Evolutionary conservation across 192 early-diverging fungal species (phyloP).

Genomic region (Pilaira anomala): DNA sequence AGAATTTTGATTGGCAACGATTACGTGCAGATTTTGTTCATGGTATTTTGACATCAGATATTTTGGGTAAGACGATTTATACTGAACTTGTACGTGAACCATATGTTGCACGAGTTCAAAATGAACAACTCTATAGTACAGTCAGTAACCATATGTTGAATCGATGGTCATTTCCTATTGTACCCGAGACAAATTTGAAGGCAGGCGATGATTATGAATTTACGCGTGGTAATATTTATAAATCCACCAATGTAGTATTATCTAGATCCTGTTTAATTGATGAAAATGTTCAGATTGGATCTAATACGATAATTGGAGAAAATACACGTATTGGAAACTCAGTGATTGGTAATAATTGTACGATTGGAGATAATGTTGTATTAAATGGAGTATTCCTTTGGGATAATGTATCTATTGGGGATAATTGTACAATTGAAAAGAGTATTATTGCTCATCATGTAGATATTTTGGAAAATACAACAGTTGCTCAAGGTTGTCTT

Average conservation of each 20-base stretch:
- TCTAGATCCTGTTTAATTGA: constrained; percentile 66
- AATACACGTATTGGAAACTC: constrained; percentile 68
- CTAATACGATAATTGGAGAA: constrained; percentile 71
- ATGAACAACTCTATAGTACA: constrained; percentile 70
- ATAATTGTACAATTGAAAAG: constrained; percentile 61
- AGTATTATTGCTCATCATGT: constrained; percentile 79
- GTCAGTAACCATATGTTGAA: constrained; percentile 83
- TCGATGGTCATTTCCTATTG: constrained; percentile 93
- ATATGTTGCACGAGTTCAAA: constrained; percentile 66
- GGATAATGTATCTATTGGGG: constrained; percentile 68
- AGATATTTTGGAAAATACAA: constrained; percentile 59
- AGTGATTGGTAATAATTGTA: constrained; percentile 81
- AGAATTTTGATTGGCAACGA: constrained; percentile 98
- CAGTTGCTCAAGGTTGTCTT: constrained; percentile 72
- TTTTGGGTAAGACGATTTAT: constrained; percentile 85
- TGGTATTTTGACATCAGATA: constrained; percentile 85
- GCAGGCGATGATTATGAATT: constrained; percentile 68
- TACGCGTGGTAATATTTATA: constrained; percentile 82
- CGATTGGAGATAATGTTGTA: constrained; percentile 72
- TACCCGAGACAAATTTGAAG: constrained; percentile 83
- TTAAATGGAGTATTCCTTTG: constrained; percentile 86
- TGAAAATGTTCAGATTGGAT: constrained; percentile 82
- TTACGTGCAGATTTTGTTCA: constrained; percentile 86
- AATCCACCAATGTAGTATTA: constrained; percentile 69
- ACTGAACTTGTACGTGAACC: constrained; percentile 66